A percentile compares a stretch with the other conserved stretches of the same genome.
Evolutionary conservation across 805 yeast genomes (phyloP).

Genomic region (Isabelozyma heimii): DNA sequence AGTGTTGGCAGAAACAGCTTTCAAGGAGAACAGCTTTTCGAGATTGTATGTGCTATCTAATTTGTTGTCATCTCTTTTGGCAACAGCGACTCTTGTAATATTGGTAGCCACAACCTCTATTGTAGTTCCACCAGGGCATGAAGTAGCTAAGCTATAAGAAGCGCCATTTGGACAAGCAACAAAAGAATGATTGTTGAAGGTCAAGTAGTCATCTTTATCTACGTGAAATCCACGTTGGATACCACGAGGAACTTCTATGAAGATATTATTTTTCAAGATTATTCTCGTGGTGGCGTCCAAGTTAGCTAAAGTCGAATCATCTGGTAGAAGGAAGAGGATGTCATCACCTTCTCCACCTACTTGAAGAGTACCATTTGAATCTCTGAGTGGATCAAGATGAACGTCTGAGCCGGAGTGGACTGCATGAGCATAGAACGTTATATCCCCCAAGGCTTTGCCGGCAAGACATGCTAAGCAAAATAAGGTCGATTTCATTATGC

Average conservation of each 20-base stretch:
- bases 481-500: background rate
- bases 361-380: background rate
- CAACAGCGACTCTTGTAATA: background rate
- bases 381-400: background rate
- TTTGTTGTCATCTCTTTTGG: background rate
- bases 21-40: background rate
- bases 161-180: background rate
- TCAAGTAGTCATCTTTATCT: background rate
- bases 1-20: background rate
- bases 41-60: background rate
- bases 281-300: constrained; percentile 9
- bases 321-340: background rate
- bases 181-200: background rate
- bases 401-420: background rate
- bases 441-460: background rate
- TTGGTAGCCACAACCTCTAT: background rate
- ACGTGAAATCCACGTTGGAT: background rate
- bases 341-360: background rate
- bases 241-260: background rate
- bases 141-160: background rate
- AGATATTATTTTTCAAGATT: too few relatives aligned
- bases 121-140: background rate
- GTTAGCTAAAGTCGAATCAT: background rate
- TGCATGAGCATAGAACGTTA: background rate
- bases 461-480: background rate